Percentiles rank a stretch among this genome's conserved stretches.
Evolutionary conservation across 2,329 filamentous ascomycete genomes (phyloP).

Genomic region (Claviceps maximensis): DNA sequence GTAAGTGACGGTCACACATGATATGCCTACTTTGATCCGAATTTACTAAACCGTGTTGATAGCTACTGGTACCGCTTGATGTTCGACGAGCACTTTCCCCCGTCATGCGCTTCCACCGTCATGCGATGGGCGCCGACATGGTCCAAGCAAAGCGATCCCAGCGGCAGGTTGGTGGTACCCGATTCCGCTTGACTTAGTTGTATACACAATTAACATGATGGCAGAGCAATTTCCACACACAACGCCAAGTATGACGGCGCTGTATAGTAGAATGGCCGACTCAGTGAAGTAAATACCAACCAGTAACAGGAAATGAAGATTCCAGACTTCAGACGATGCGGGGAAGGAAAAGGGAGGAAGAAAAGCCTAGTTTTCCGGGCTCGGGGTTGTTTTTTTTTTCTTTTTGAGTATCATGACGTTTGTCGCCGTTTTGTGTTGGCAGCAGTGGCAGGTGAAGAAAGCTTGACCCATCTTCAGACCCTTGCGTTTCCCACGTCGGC

Average conservation of each 20-base stretch:
- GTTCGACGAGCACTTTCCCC: constrained; percentile 98
- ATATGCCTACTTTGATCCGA: not conserved
- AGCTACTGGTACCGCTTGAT: constrained; percentile 95
- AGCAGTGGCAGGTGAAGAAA: not conserved
- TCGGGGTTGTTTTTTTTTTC: no score
- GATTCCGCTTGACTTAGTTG: not conserved
- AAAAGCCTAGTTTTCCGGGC: not conserved
- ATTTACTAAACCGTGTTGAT: not conserved
- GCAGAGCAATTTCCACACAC: constrained; percentile 64
- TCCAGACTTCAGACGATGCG: not conserved
- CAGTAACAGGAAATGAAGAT: not conserved
- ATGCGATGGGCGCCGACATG: constrained; percentile 96
- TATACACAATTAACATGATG: constrained; percentile 9
- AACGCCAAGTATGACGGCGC: constrained; percentile 55
- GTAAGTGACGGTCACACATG: constrained; percentile 29
- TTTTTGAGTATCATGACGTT: not conserved
- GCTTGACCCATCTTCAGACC: not conserved
- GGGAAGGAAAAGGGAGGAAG: not conserved
- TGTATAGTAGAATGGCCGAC: constrained; percentile 15
- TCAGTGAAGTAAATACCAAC: not conserved
- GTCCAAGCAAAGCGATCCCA: constrained; percentile 92
- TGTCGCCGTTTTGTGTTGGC: not conserved
- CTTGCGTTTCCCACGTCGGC: not conserved
- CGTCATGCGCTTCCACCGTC: constrained; percentile 80
- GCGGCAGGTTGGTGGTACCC: constrained; percentile 52